Base-by-base conservation (phyloP, 129 eudicot species). In the Pulicaria dysenterica region DNA sequence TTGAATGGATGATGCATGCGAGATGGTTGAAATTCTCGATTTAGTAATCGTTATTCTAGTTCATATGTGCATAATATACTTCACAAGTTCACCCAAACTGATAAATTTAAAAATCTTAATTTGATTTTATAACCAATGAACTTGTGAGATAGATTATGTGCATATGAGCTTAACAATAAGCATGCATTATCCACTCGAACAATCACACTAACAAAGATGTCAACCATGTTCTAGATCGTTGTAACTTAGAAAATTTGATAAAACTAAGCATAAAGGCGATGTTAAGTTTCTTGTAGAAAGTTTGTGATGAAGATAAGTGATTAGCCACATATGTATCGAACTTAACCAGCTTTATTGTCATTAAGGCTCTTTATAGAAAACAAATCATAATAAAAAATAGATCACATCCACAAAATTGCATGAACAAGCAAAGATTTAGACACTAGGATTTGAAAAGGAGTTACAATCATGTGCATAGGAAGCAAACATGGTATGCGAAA, bases 341-440 rank as follows among this genome's bases (percentile, higher is more conserved):
- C 11, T 3, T 60, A 60, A 60, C 66, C 37, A 60, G 34, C 66
- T 31, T 38, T 19, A 60, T 36, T 4, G 10, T 60, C 43, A 58
- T 58, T 15, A 59, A 59, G 12, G 45, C 65, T 59, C 65, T 10
- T 37, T 34, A 4, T 59, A 59, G 43, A 42, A 59, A 59, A 59
- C 42, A 34, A 39, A 61, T 39, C 49, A 48, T n/a, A 36, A 6
- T 38, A 38, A 37, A 59, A 44, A 59, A 59, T 12, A 59, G 66
- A 38, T 59, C 24, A 59, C 66, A 17, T 59, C 45, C 13, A 8
- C 67, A 39, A 38, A 39, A 6, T 13, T 15, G 48, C 47, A 61
- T 39, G 67, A 39, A 40, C 48, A 61, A 61, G 48, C 67, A 39
- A 40, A 61, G 67, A 60, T 67, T 47, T 67, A 34, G 45, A 44